Base-by-base conservation (phyloP, 192 early-diverging fungal genomes). In the Coemansia sp. region DNA sequence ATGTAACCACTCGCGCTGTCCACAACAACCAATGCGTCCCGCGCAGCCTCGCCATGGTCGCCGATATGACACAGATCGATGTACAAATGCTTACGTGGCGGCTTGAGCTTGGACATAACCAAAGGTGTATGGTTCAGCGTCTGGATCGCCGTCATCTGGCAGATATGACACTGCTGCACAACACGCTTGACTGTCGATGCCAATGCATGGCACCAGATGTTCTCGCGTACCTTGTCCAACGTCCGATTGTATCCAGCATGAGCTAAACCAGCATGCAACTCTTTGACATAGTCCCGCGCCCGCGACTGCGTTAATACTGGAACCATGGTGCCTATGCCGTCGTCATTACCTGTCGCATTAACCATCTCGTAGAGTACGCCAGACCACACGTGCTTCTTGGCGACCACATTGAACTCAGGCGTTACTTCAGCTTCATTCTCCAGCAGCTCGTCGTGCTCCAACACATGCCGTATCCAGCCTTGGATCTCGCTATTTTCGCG, bases 51-150 rank as follows among this genome's bases (percentile, higher is more conserved):
- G 14, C 35, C 52, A 3, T 7, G n/a, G 2, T 54, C 24, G 27
- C 70, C 70, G n/a, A 72, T 52, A 12, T 46, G 18, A 1, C 47
- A 52, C 12, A 65, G 18, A 28, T 72, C 70, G 12, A 72, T 56
- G 45, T 65, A 65, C 25, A 72, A 47, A 32, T 62, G 64, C 31
- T 72, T 54, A 0, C 58, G 35, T 12, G 58, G 63, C 6, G 6
- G 3, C 9, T 35, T n/a, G 0, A 54, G 28, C 4, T 27, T 5
- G 0, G 52, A 44, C 22, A 44, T 42, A 28, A 32, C 33, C 47
- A 63, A 16, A 8, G 64, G 49, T 22, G 51, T 67, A n/a, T 44
- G 31, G 32, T 29, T 53, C 12, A 45, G 56, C 7, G 30, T 59
- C 18, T 58, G 38, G 22, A 73, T 60, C 0, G 42, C 56, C 0